Evolutionary conservation across 768 basidiomycete species (phyloP).

Genomic region (Rhodosporidiobolus odoratus): DNA sequence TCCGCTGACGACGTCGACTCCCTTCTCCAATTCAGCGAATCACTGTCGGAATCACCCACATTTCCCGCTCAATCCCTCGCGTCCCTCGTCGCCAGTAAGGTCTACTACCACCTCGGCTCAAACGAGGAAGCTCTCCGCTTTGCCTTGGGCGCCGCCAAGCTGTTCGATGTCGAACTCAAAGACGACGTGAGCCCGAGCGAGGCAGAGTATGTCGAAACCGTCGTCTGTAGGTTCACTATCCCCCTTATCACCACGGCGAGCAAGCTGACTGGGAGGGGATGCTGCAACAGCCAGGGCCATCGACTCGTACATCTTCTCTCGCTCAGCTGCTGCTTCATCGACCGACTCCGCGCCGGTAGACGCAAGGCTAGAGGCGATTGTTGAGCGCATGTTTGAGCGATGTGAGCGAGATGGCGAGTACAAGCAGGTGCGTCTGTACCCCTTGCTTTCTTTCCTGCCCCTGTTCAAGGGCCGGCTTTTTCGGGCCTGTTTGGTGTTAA

Average conservation of each 20-base stretch:
- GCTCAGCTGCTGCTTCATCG: slow-evolving; percentile 44
- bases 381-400: slow-evolving; percentile 79
- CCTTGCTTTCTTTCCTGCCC: slow-evolving; percentile 35
- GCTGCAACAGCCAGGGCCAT: slow-evolving; percentile 74
- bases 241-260: neutral
- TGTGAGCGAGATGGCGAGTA: slow-evolving; percentile 84
- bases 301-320: slow-evolving; percentile 77
- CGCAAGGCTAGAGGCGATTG: slow-evolving; percentile 69
- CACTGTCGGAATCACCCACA: slow-evolving; percentile 75
- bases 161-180: slow-evolving; percentile 59
- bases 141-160: slow-evolving; percentile 79
- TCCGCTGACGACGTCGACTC: slow-evolving; percentile 32
- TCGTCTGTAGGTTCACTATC: slow-evolving; percentile 65
- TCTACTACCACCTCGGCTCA: slow-evolving; percentile 93
- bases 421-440: slow-evolving; percentile 61
- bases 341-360: slow-evolving; percentile 63
- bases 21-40: slow-evolving; percentile 59
- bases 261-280: neutral
- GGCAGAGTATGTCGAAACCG: slow-evolving; percentile 88
- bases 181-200: slow-evolving; percentile 45
- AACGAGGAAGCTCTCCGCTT: slow-evolving; percentile 94
- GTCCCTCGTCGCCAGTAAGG: slow-evolving; percentile 90
- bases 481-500: neutral
- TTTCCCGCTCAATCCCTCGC: slow-evolving; percentile 75
- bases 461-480: too few relatives aligned